These are phyloP conservation scores for Colletotrichum filicis DNA, from an alignment of 2,329 filamentous ascomycete genomes.

Conservation along the genomic window DNA sequence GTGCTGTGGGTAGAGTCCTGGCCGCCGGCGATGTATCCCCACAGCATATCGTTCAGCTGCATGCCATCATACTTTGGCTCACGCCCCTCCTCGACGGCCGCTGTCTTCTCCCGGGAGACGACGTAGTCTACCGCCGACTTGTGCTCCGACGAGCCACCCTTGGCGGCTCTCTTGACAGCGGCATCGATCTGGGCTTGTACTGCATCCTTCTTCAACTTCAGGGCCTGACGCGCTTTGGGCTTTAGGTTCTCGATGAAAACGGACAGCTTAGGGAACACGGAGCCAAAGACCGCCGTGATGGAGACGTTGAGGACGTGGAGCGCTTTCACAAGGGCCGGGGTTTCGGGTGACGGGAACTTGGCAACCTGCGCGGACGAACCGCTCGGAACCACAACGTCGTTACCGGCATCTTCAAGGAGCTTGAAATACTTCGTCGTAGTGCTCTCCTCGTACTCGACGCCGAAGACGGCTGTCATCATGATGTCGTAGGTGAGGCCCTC, in stretches of 20 bases:
- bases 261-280: not conserved
- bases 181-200: not conserved
- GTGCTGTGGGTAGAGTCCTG: conserved; percentile 40
- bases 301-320: not conserved
- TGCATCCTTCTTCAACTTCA: not conserved
- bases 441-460: not conserved
- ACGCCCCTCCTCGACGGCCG: not conserved
- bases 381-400: rapidly evolving
- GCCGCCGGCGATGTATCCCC: conserved; percentile 41
- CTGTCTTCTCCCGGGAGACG: not conserved
- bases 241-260: not conserved
- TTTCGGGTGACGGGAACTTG: not conserved
- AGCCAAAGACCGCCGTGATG: not conserved
- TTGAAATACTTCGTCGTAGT: not conserved
- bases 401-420: not conserved
- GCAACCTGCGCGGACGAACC: not conserved
- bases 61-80: not conserved
- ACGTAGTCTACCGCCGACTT: conserved; percentile 7
- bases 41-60: not conserved
- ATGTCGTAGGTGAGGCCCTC: not conserved
- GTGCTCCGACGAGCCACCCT: not conserved
- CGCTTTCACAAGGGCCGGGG: not conserved
- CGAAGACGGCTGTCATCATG: conserved; percentile 1
- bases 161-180: not conserved
- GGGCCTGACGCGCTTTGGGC: not conserved